phyloP scores from a whole-genome alignment of 441 rosid genomes.

The Erysimum pusillum region DNA sequence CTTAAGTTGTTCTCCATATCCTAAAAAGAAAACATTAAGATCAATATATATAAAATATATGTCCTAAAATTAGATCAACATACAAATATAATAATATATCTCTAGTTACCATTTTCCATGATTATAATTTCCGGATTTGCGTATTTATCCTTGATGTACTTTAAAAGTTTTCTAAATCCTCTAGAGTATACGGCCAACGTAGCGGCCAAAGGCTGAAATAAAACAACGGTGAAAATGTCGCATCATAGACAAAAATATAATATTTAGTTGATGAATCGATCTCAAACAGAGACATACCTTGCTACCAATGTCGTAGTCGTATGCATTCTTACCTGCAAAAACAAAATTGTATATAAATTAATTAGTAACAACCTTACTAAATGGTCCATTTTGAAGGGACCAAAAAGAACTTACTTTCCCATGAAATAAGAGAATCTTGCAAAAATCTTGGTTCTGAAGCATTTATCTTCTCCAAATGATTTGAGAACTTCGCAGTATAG shows the following conservation, averaged over 20 bases:
- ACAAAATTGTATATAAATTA: background rate
- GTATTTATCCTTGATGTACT: conserved; percentile 46
- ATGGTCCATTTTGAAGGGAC: no score
- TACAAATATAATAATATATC: background rate
- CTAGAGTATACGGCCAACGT: conserved; percentile 45
- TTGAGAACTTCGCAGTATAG: conserved; percentile 43
- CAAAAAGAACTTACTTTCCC: conserved; percentile 14
- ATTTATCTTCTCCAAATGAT: background rate
- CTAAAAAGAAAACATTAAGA: no score
- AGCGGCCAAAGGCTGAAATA: conserved; percentile 43
- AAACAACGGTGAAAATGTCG: background rate
- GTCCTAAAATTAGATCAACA: background rate
- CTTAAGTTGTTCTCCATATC: no score
- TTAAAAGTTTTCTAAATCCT: conserved; percentile 45
- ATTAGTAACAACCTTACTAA: background rate
- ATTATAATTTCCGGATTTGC: conserved; percentile 21
- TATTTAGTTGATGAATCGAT: background rate
- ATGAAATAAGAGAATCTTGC: conserved; percentile 24
- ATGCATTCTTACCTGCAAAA: conserved; percentile 37
- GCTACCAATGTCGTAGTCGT: conserved; percentile 22
- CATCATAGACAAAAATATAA: background rate
- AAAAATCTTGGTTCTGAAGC: background rate
- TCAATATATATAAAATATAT: background rate
- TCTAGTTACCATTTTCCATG: background rate
- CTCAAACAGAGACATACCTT: conserved; percentile 9